Evolutionary conservation across 768 basidiomycete genomes (phyloP).

Genomic region (Mrakia blollopis): DNA sequence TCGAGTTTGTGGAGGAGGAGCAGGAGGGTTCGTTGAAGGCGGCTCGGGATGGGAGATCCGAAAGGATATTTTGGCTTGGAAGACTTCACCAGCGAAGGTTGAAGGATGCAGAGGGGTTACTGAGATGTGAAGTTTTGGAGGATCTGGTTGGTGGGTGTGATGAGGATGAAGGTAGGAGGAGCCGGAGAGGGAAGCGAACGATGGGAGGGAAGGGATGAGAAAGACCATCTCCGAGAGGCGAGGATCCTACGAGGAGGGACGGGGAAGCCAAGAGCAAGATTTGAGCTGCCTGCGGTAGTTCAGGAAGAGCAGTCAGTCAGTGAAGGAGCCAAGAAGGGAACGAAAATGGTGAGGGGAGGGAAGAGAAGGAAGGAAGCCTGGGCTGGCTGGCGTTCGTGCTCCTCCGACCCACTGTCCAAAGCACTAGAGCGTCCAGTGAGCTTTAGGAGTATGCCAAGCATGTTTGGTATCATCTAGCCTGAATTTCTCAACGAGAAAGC

Average conservation of each 20-base stretch:
- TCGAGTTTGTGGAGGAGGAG: too few species aligned
- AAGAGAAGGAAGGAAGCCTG: neutral
- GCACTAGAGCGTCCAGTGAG: neutral
- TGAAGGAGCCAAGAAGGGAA: neutral
- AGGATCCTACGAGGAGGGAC: neutral
- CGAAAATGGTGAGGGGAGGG: neutral
- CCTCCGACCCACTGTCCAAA: neutral
- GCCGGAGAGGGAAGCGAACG: conserved; percentile 13
- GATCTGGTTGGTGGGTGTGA: neutral
- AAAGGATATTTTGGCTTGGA: conserved; percentile 29
- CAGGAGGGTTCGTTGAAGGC: neutral
- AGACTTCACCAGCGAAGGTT: conserved; percentile 25
- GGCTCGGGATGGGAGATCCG: neutral
- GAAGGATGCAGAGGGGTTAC: conserved; percentile 27
- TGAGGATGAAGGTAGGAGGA: conserved; percentile 10
- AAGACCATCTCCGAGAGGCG: conserved; percentile 21
- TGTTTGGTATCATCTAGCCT: too few species aligned
- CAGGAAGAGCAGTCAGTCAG: neutral
- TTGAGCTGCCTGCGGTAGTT: neutral
- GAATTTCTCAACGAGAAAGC: too few species aligned
- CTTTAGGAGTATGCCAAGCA: too few species aligned
- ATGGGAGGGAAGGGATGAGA: conserved; percentile 11
- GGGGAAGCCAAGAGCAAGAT: neutral
- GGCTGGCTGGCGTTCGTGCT: neutral
- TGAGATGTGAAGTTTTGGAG: conserved; percentile 21